Evolutionary conservation across 2,329 filamentous ascomycete species (phyloP).

Genomic region (Pseudogymnoascus sp.): DNA sequence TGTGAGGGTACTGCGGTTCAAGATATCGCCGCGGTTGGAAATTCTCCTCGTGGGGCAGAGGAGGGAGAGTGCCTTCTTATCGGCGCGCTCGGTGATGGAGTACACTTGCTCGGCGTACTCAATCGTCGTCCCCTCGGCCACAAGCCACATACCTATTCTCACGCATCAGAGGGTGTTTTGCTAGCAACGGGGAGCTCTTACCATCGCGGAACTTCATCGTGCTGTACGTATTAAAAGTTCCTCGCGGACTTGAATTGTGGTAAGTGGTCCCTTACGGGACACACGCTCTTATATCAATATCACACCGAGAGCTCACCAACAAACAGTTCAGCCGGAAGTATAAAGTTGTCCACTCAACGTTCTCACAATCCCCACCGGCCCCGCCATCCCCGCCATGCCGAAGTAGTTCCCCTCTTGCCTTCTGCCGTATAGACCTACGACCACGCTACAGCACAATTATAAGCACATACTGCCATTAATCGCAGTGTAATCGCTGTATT

Average conservation of each 20-base stretch:
- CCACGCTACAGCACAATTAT: slow-evolving; percentile 2
- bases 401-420: background rate
- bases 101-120: slow-evolving; percentile 60
- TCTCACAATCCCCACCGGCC: slow-evolving; percentile 6
- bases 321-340: background rate
- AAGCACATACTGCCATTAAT: background rate
- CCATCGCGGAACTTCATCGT: slow-evolving; percentile 56
- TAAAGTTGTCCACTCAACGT: slow-evolving; percentile 5
- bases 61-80: slow-evolving; percentile 42
- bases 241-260: background rate
- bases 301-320: background rate
- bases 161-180: background rate
- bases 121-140: slow-evolving; percentile 48
- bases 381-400: slow-evolving; percentile 4
- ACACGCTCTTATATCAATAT: slow-evolving; percentile 10
- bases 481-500: background rate
- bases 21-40: slow-evolving; percentile 42
- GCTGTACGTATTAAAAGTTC: slow-evolving; percentile 7
- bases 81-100: slow-evolving; percentile 35
- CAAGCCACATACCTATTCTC: slow-evolving; percentile 51
- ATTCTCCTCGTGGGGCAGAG: slow-evolving; percentile 51
- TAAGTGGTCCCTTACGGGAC: background rate
- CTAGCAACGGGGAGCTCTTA: slow-evolving; percentile 18
- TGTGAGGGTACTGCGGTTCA: slow-evolving; percentile 47
- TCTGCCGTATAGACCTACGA: background rate